Evolutionary conservation across 331 rosid genomes (phyloP).

Genomic region (Malus hybrid): DNA sequence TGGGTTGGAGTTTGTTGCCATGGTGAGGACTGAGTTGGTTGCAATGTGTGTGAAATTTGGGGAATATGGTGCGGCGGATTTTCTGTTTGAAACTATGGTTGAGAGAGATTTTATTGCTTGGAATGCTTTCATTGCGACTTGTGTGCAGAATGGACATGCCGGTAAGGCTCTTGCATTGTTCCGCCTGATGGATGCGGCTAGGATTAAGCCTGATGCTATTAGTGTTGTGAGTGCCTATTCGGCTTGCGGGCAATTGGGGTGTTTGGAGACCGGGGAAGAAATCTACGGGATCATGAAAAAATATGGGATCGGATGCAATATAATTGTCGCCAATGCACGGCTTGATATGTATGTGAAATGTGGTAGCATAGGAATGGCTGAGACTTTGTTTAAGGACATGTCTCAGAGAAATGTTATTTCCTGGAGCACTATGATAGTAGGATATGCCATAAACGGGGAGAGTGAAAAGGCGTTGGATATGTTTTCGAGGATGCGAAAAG

Average conservation of each 20-base stretch:
- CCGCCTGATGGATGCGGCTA: slow-evolving; percentile 13
- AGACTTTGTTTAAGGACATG: slow-evolving; percentile 22
- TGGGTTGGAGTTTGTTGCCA: slow-evolving; percentile 26
- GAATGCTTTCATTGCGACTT: slow-evolving; percentile 27
- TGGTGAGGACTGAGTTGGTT: slow-evolving; percentile 30
- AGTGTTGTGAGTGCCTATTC: slow-evolving; percentile 26
- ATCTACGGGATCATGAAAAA: slow-evolving; percentile 9
- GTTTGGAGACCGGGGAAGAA: slow-evolving; percentile 33
- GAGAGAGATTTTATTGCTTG: slow-evolving; percentile 30
- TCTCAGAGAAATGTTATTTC: slow-evolving; percentile 17
- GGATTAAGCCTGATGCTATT: slow-evolving; percentile 22
- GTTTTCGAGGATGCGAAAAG: slow-evolving; percentile 26
- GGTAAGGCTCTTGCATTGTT: slow-evolving; percentile 23
- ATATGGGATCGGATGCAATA: slow-evolving; percentile 22
- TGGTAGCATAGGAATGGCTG: slow-evolving; percentile 21
- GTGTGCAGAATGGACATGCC: slow-evolving; percentile 22
- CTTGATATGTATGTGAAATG: slow-evolving; percentile 34
- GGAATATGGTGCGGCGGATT: slow-evolving; percentile 21
- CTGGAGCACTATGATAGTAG: slow-evolving; percentile 29
- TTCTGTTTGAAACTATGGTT: slow-evolving; percentile 21
- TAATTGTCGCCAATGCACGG: slow-evolving; percentile 31
- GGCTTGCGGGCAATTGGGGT: slow-evolving; percentile 29
- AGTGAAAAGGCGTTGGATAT: slow-evolving; percentile 20
- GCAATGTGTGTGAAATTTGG: slow-evolving; percentile 19
- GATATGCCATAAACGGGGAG: slow-evolving; percentile 31